Evolutionary conservation across 2,329 filamentous ascomycete species (phyloP), one percentile per base, ranked within the genome.

Genomic region (Paecilomyces dactylethromorphus): DNA sequence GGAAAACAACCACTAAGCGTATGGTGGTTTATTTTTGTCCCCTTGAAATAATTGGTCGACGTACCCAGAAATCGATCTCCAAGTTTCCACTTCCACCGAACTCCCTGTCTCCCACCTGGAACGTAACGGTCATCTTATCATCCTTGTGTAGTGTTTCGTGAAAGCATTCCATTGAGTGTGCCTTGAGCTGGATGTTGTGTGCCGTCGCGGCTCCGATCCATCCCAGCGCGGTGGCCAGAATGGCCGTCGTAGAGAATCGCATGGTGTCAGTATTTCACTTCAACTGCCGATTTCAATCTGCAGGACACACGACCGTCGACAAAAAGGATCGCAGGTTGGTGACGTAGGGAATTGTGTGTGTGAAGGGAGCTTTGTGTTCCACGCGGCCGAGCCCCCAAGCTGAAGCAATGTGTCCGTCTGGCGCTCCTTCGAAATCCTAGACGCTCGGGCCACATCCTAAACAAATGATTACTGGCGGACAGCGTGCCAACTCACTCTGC

Each of bases 121-220:
- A 99, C 31, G 92, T 96, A 60, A 99, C 92, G 8, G 92, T 97
- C 94, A 99, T 99, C 78, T 89, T 90, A 81, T 99, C 94, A 76
- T 96, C 94, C 74, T 84, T 86, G 81, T 96, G 93, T 60, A 99
- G 86, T 68, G 82, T 78, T 81, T 99, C 94, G 82, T 96, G 90
- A 84, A 97, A 99, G 82, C 94, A 99, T 81, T 99, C 94, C 78
- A 92, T 86, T 71, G 91, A 90, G 79, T 99, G 92, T 68, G 92
- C 89, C 63, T 88, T 88, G 71, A 99, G 87, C 76, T 94, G 91
- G 78, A 99, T 97, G 82, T 95, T 97, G 85, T 99, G 94, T 68
- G 91, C 91, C 65, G 85, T 75, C 62, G 84, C 82, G 65, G 87
- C 82, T 68, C 85, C 83, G 68, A 87, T 71, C 69, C 72, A 76